phyloP scores from a whole-genome alignment of 1,284 basidiomycete genomes.

The Sanghuangporus baumii region DNA sequence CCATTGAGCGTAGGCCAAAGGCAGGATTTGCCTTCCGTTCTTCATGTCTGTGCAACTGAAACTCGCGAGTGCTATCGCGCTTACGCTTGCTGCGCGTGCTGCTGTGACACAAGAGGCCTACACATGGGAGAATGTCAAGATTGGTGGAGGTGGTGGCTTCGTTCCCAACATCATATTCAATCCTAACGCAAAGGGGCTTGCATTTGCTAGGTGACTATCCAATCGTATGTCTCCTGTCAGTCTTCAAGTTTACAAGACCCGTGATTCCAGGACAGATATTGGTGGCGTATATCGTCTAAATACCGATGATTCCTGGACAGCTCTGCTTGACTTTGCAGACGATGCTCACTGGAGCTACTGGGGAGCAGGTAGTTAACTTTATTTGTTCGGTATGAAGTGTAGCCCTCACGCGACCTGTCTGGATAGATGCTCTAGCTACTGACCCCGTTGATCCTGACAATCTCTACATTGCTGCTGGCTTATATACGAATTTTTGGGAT shows the following conservation, averaged over 20 bases:
- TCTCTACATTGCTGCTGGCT: conserved; percentile 20
- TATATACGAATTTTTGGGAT: conserved; percentile 26
- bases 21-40: neutral
- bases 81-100: conserved; percentile 2
- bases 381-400: neutral
- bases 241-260: neutral
- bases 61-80: neutral
- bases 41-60: neutral
- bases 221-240: neutral
- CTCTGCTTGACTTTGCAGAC: conserved; percentile 22
- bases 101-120: conserved; percentile 45
- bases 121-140: conserved; percentile 62
- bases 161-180: conserved; percentile 59
- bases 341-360: conserved; percentile 20
- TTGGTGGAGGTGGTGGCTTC: conserved; percentile 46
- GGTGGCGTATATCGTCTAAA: conserved; percentile 22
- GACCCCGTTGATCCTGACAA: conserved; percentile 23
- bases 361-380: conserved; percentile 8
- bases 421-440: conserved; percentile 20
- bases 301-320: conserved; percentile 21
- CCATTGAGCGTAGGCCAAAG: neutral
- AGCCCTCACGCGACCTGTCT: neutral
- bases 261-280: conserved; percentile 12
- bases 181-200: conserved; percentile 45
- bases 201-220: conserved; percentile 6